Evolutionary conservation across 164 flowering plant genomes (phyloP).

Genomic region (Brasenia schreberi): DNA sequence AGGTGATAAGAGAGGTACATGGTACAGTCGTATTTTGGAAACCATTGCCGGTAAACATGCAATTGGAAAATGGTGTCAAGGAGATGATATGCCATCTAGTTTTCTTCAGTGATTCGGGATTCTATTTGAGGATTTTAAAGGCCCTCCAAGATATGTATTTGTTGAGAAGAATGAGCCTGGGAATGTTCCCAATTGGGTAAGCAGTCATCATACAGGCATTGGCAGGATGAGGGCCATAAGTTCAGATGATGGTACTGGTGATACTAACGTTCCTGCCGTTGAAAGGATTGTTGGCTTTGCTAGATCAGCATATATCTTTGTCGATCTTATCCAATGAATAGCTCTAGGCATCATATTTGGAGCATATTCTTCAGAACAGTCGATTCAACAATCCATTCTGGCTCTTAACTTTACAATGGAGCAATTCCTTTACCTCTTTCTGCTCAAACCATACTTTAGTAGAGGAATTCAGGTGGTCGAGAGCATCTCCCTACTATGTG

Average conservation of each 20-base stretch:
- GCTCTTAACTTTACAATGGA: constrained; percentile 31
- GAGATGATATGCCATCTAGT: constrained; percentile 30
- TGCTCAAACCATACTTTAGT: constrained; percentile 36
- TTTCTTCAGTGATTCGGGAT: constrained; percentile 36
- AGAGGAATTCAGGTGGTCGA: constrained; percentile 39
- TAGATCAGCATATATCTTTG: constrained; percentile 33
- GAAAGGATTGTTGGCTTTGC: constrained; percentile 28
- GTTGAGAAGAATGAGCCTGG: constrained; percentile 22
- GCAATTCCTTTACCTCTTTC: constrained; percentile 29
- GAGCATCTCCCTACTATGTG: constrained; percentile 35
- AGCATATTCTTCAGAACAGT: constrained; percentile 13
- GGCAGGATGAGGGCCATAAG: constrained; percentile 37
- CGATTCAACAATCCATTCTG: constrained; percentile 12
- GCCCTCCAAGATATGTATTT: constrained; percentile 28
- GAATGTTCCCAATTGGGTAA: constrained; percentile 22
- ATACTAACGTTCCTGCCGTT: constrained; percentile 10
- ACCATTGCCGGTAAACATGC: constrained; percentile 20
- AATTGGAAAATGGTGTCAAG: constrained; percentile 43
- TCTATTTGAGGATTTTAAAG: constrained; percentile 37
- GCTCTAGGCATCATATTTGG: constrained; percentile 35
- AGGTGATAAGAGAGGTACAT: constrained; percentile 7
- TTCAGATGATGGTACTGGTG: constrained; percentile 26
- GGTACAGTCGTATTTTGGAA: constrained; percentile 21
- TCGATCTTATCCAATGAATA: constrained; percentile 39
- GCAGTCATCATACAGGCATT: constrained; percentile 26